Evolutionary conservation across 331 rosid genomes (phyloP), one percentile per base, ranked within the genome.

Genomic region (Spiraea crenata): DNA sequence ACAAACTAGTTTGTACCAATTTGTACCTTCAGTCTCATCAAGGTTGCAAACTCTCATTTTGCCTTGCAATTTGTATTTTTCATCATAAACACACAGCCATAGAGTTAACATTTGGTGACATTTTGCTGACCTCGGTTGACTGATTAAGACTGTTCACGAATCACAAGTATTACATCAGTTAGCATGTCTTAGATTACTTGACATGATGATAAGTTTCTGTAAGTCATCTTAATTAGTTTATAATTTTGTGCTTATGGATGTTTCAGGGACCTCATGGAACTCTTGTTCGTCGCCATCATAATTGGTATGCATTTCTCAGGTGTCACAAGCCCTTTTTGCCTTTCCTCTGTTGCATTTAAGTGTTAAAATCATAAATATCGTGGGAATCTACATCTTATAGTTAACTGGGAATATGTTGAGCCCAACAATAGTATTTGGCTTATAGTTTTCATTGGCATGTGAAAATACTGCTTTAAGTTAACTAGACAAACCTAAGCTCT

Each of bases 191-290:
- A 44, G 11, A 44, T 56, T 37, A 56, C 11, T 56, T 25, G 34
- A 56, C 16, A 16, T 50, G 17, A 45, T 45, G 4, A 51, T 67
- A 25, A 13, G 59, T 67, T 67, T 67, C 11, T 67, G 31, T n/a
- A 45, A 45, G 47, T 31, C 16, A 17, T 67, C 16, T 10, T 15
- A 9, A 42, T 49, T 11, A 70, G 45, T 70, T 57, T 5, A 0
- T 57, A 57, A 57, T 14, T 45, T 9, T 9, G 46, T 57, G 31
- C 31, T 45, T 70, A 47, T 57, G 63, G 41, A 0, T 57, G 45
- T 57, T 70, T 45, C 75, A 70, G 75, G 48, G 20, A 44, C 31
- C 42, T 10, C 40, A 31, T 35, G 63, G 63, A 57, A 50, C 17
- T 5, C 14, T 44, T 58, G 25, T 9, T 49, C 35, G 74, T 48